Evolutionary conservation across 2,329 filamentous ascomycete species (phyloP).

Genomic region (Apiospora sp.): DNA sequence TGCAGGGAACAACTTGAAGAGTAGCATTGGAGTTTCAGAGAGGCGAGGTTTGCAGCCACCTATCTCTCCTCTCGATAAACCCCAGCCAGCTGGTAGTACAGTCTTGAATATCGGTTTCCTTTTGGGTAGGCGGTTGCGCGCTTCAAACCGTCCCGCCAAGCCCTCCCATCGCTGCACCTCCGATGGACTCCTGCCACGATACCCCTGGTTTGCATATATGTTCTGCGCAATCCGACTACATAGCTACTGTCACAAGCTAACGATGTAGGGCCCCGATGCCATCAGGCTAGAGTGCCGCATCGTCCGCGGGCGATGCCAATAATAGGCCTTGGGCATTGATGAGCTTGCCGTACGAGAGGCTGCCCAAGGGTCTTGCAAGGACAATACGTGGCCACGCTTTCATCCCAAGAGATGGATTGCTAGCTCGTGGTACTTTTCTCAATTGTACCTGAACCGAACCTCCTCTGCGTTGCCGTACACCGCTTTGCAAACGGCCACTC

Average conservation of each 20-base stretch:
- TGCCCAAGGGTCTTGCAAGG: not conserved
- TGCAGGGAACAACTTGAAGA: constrained; percentile 1
- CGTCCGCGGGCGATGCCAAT: not conserved
- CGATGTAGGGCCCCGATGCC: constrained; percentile 4
- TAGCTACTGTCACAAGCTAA: not conserved
- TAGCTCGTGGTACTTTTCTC: not conserved
- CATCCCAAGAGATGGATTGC: not conserved
- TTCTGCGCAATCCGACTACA: not conserved
- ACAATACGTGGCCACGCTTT: not conserved
- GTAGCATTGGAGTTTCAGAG: constrained; percentile 8
- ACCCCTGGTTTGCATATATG: not conserved
- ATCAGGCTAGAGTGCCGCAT: not conserved
- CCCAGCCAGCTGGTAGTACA: not conserved
- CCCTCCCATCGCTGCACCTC: not conserved
- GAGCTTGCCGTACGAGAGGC: not conserved
- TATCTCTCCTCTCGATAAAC: not conserved
- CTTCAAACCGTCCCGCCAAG: not conserved
- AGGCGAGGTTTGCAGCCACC: constrained; percentile 8
- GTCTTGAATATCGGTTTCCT: not conserved
- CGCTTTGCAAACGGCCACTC: constrained; percentile 2
- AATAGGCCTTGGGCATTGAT: not conserved
- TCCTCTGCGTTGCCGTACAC: not conserved
- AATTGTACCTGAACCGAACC: constrained; percentile 11
- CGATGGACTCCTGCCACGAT: not conserved
- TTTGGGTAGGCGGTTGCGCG: not conserved